A percentile compares a stretch with the other conserved stretches of the same genome.
These are phyloP conservation scores for Cicer yamashitae DNA, from an alignment of 306 rosid species.

Conservation along the genomic window DNA sequence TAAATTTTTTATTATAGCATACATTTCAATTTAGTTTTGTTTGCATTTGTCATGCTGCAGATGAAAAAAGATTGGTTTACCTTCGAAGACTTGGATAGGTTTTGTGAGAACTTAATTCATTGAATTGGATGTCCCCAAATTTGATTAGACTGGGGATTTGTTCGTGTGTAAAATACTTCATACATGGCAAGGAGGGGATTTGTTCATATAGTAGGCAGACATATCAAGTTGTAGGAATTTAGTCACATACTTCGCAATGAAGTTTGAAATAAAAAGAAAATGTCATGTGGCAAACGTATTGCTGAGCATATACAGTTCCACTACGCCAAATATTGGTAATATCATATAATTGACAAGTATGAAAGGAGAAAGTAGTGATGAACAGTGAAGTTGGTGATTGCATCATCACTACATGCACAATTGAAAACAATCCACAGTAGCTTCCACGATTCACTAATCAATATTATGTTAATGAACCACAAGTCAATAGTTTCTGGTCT, in stretches of 20 bases:
- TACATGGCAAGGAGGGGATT: conserved; percentile 2
- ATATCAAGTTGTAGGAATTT: neutral
- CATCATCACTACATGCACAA: too few relatives aligned
- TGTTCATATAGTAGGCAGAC: conserved; percentile 34
- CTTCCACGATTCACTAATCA: too few relatives aligned
- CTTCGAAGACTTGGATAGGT: conserved; percentile 52
- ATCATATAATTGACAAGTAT: too few relatives aligned
- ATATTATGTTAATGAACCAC: too few relatives aligned
- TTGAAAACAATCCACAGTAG: too few relatives aligned
- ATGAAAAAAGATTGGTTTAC: conserved; percentile 76
- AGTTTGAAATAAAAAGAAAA: conserved; percentile 10
- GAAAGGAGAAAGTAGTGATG: too few relatives aligned
- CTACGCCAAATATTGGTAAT: too few relatives aligned
- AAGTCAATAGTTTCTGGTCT: too few relatives aligned
- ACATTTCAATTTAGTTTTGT: conserved; percentile 32
- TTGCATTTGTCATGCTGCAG: conserved; percentile 57
- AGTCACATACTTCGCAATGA: neutral
- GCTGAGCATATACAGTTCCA: too few relatives aligned
- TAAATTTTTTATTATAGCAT: conserved; percentile 1
- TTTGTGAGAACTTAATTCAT: conserved; percentile 47
- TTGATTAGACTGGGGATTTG: conserved; percentile 4
- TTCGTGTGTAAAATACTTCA: neutral
- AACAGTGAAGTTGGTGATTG: too few relatives aligned
- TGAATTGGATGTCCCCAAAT: conserved; percentile 40
- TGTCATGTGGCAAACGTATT: neutral